These are phyloP conservation scores for Ophiostoma sp. DNA, from an alignment of 2,329 filamentous ascomycete genomes.

Conservation along the genomic window DNA sequence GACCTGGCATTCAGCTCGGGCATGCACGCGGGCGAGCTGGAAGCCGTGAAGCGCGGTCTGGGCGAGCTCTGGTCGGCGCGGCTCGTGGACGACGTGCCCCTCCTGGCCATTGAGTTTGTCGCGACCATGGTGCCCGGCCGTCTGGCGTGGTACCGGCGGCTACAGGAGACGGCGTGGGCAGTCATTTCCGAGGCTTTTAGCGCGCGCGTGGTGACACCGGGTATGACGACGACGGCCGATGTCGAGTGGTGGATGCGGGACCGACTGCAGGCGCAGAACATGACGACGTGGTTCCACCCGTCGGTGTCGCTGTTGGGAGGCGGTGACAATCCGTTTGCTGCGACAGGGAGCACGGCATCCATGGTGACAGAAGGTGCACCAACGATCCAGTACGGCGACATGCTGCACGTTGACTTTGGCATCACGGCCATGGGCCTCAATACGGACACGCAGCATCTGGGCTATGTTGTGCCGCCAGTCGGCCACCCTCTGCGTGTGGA, in stretches of 20 bases:
- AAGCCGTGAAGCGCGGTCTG: constrained; percentile 39
- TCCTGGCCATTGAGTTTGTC: constrained; percentile 49
- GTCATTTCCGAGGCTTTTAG: constrained; percentile 71
- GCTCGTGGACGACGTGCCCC: constrained; percentile 44
- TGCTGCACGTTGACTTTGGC: constrained; percentile 52
- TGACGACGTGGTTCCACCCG: constrained; percentile 55
- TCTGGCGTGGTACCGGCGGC: constrained; percentile 45
- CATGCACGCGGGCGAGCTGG: constrained; percentile 50
- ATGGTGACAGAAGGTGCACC: neutral
- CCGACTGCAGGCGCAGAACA: constrained; percentile 49
- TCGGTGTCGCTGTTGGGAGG: constrained; percentile 45
- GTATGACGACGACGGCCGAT: constrained; percentile 46
- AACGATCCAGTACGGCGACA: constrained; percentile 47
- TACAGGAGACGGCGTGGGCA: constrained; percentile 57
- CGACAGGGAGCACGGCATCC: constrained; percentile 13
- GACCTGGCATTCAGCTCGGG: constrained; percentile 50
- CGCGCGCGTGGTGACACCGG: constrained; percentile 51
- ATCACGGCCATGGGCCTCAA: constrained; percentile 31
- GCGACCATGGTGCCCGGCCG: constrained; percentile 45
- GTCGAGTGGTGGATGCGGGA: constrained; percentile 56
- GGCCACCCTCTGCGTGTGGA: constrained; percentile 32
- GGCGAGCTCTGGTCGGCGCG: constrained; percentile 42
- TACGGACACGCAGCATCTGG: constrained; percentile 48
- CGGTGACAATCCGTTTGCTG: neutral
- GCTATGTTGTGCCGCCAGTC: constrained; percentile 48